phyloP scores from a whole-genome alignment of 106 monocot genomes.

The Chionographis japonica region DNA sequence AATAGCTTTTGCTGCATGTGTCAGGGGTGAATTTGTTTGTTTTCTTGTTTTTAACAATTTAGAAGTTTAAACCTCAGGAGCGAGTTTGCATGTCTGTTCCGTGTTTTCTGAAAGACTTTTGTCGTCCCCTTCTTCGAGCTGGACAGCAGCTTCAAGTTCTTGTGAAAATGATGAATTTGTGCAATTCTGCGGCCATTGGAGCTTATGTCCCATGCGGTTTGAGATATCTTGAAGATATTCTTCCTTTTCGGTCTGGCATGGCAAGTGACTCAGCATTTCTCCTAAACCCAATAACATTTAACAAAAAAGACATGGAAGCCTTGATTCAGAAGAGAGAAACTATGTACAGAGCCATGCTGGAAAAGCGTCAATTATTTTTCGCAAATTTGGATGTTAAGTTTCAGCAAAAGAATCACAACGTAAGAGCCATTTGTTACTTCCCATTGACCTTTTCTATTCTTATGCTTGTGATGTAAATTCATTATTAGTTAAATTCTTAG shows the following conservation, averaged over 20 bases:
- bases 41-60: slow-evolving; percentile 12
- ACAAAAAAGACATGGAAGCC: slow-evolving; percentile 28
- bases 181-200: slow-evolving; percentile 24
- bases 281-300: slow-evolving; percentile 49
- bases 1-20: too few species aligned
- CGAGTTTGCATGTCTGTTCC: slow-evolving; percentile 49
- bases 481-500: too few species aligned
- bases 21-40: neutral
- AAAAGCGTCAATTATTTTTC: slow-evolving; percentile 53
- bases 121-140: slow-evolving; percentile 59
- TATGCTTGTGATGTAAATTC: neutral
- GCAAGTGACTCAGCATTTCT: slow-evolving; percentile 23
- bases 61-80: slow-evolving; percentile 32
- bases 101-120: slow-evolving; percentile 69
- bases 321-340: slow-evolving; percentile 53
- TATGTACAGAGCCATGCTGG: slow-evolving; percentile 39
- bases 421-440: slow-evolving; percentile 8
- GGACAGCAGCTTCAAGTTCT: slow-evolving; percentile 91
- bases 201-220: slow-evolving; percentile 17
- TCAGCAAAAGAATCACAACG: slow-evolving; percentile 26
- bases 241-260: slow-evolving; percentile 56
- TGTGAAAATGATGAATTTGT: slow-evolving; percentile 56
- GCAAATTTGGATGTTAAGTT: slow-evolving; percentile 27
- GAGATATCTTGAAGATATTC: slow-evolving; percentile 49
- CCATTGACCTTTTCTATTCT: neutral